These are phyloP conservation scores for Crassisporium funariophilum DNA, from an alignment of 768 basidiomycete genomes.

Conservation along the genomic window DNA sequence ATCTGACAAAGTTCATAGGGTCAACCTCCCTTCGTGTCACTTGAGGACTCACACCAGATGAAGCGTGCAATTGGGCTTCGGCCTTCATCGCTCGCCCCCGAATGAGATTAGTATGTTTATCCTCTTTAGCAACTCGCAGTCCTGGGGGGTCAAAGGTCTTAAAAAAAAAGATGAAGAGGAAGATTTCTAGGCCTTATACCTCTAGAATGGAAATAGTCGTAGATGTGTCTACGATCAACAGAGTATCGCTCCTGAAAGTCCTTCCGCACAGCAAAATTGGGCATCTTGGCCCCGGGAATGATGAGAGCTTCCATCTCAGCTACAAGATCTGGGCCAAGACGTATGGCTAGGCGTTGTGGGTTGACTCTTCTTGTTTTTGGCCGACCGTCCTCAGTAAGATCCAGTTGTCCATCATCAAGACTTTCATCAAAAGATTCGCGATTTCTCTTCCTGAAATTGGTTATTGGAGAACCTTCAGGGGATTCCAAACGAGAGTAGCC, in stretches of 20 bases:
- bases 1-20: too few relatives aligned
- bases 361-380: conserved; percentile 60
- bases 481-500: conserved; percentile 17
- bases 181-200: conserved; percentile 56
- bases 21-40: neutral
- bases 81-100: conserved; percentile 44
- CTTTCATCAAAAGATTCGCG: conserved; percentile 21
- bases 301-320: conserved; percentile 75
- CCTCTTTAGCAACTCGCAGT: conserved; percentile 65
- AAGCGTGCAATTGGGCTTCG: conserved; percentile 17
- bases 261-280: conserved; percentile 67
- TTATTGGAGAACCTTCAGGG: conserved; percentile 13
- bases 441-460: conserved; percentile 20
- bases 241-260: conserved; percentile 71
- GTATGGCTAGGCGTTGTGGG: conserved; percentile 66
- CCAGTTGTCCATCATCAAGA: conserved; percentile 22
- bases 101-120: conserved; percentile 56
- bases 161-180: conserved; percentile 35
- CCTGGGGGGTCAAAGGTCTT: conserved; percentile 30
- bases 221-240: conserved; percentile 74
- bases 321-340: conserved; percentile 66
- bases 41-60: conserved; percentile 12
- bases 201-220: conserved; percentile 77
- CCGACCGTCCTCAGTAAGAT: conserved; percentile 36
- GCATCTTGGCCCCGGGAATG: conserved; percentile 75